Percentiles rank a stretch among this genome's conserved stretches.
Evolutionary conservation across 2,329 filamentous ascomycete species (phyloP).

Genomic region (Hirsutella rhossiliensis): DNA sequence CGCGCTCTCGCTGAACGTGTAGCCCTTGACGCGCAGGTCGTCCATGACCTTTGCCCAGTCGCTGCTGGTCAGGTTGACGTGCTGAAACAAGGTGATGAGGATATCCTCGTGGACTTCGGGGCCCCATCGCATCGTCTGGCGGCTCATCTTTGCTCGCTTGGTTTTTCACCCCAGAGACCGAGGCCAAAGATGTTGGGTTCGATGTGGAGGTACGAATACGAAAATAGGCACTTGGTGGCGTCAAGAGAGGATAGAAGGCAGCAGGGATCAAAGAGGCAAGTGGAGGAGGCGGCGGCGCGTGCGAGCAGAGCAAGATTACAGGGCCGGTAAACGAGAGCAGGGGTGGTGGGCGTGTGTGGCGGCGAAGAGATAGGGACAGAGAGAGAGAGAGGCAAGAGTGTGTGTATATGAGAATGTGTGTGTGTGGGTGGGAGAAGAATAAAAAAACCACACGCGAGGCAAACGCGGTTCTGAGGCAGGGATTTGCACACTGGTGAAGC

Average conservation of each 20-base stretch:
- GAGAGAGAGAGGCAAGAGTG: too few species aligned
- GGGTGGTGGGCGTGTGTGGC: too few species aligned
- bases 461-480: too few species aligned
- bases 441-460: too few species aligned
- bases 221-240: background rate
- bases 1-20: conserved; percentile 26
- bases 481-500: too few species aligned
- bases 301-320: background rate
- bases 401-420: too few species aligned
- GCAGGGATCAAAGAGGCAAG: background rate
- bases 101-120: conserved; percentile 30
- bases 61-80: conserved; percentile 17
- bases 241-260: conserved; percentile 1
- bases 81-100: conserved; percentile 26
- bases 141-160: conserved; percentile 13
- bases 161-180: too few species aligned
- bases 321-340: background rate
- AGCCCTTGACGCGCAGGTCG: conserved; percentile 24
- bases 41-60: conserved; percentile 24
- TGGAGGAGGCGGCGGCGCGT: background rate
- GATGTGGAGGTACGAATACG: too few species aligned
- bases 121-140: conserved; percentile 27
- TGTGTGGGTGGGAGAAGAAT: too few species aligned
- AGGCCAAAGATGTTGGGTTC: too few species aligned
- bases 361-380: too few species aligned